Evolutionary conservation across 495 filamentous ascomycete species (phyloP).

Genomic region (Tuber brumale): DNA sequence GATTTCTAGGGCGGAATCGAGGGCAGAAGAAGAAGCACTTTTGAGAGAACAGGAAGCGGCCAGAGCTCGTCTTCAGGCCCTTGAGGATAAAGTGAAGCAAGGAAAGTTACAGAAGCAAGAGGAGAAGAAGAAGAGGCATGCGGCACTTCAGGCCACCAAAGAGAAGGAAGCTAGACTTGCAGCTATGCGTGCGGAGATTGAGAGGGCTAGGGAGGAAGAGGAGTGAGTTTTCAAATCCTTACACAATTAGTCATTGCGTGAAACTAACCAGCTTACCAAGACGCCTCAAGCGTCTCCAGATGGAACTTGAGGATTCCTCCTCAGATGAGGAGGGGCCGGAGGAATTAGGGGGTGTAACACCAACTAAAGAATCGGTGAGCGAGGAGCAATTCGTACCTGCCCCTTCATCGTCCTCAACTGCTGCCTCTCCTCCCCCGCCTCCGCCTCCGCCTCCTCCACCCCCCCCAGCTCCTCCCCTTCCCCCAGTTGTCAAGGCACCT

Average conservation of each 20-base stretch:
- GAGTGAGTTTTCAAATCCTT: constrained; percentile 25
- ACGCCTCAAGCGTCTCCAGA: constrained; percentile 57
- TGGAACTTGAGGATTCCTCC: constrained; percentile 70
- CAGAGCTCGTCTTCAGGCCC: constrained; percentile 71
- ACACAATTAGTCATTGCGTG: not conserved
- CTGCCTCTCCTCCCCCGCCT: constrained; percentile 30
- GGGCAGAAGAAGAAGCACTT: constrained; percentile 69
- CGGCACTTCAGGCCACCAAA: constrained; percentile 73
- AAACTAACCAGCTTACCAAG: constrained; percentile 19
- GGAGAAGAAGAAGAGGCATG: constrained; percentile 77
- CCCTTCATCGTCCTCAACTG: constrained; percentile 41
- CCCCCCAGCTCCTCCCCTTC: constrained; percentile 45
- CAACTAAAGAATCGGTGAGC: constrained; percentile 32
- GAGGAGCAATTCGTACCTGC: constrained; percentile 38
- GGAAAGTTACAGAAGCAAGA: constrained; percentile 97
- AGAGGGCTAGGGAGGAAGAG: constrained; percentile 80
- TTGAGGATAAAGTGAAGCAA: constrained; percentile 88
- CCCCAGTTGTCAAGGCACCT: constrained; percentile 48
- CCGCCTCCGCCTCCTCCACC: constrained; percentile 46
- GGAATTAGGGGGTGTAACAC: constrained; percentile 48
- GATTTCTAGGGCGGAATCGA: constrained; percentile 62
- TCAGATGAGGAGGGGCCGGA: constrained; percentile 83
- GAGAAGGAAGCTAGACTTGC: constrained; percentile 82
- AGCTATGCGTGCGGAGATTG: constrained; percentile 83
- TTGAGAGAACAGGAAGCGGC: constrained; percentile 71